Evolutionary conservation across 345 rosid species (phyloP), one percentile per base, ranked within the genome.

Genomic region (Cardiospermum halicacabum): DNA sequence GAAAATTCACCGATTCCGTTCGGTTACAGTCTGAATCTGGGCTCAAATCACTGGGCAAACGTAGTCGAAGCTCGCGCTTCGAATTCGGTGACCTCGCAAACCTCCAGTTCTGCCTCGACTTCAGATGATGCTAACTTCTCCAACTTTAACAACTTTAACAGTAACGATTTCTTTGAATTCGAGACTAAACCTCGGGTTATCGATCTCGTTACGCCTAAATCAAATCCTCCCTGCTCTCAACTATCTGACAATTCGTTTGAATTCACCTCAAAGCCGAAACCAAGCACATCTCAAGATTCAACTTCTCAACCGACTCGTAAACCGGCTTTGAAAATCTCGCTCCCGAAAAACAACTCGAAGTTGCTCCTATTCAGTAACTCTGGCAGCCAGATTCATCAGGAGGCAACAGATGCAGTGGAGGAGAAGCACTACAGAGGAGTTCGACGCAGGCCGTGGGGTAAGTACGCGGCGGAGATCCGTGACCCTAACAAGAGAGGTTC

Each of bases 381-480:
- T 11, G 51, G 71, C 37, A 32, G 45, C 32, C 42, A 53, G 22
- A 19, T 70, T 0, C 28, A 16, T 3, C 48, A 30, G 63, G 49
- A 45, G 1, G 80, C 1, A n/a, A n/a, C n/a, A n/a, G n/a, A n/a
- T n/a, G n/a, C n/a, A n/a, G n/a, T n/a, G 18, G 69, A 77, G 31
- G 79, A 73, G 28, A 74, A 62, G 80, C 97, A 82, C 53, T 89
- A 88, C 79, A 84, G 98, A 76, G 98, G 98, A n/a, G 97, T 92
- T 60, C 76, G 97, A 64, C 80, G 66, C 69, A 77, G 97, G 75
- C 96, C 98, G 39, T 92, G 98, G 98, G 98, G 98, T 2, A 92
- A 89, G 74, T 92, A 78, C 74, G 98, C 97, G 4, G 97, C 98
- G 49, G 98, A 92, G 88, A 92, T 92, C 69, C 80, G 98, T 7